Percentiles rank a stretch among this genome's conserved stretches.
These are phyloP conservation scores for Ustilago nuda DNA, from an alignment of 1,284 basidiomycete species.

Conservation along the genomic window DNA sequence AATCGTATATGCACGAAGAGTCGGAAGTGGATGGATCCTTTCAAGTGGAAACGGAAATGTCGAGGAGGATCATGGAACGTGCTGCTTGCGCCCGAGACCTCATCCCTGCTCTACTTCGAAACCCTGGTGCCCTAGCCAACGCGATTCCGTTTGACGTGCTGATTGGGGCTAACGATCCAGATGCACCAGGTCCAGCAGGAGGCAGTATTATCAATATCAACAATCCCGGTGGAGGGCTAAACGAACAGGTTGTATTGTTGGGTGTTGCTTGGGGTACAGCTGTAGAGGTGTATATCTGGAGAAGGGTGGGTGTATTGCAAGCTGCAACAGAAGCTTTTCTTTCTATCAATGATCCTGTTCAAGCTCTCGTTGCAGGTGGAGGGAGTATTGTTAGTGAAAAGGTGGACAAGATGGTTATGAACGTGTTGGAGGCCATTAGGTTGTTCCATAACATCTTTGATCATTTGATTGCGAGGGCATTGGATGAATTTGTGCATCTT, in stretches of 20 bases:
- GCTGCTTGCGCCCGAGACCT: constrained; percentile 47
- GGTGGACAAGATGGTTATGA: constrained; percentile 53
- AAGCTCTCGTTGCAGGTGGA: constrained; percentile 32
- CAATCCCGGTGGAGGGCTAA: constrained; percentile 45
- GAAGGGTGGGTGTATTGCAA: constrained; percentile 39
- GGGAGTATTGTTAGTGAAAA: constrained; percentile 33
- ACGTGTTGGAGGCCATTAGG: constrained; percentile 42
- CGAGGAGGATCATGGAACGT: constrained; percentile 48
- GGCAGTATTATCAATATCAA: constrained; percentile 45
- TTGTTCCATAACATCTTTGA: constrained; percentile 54
- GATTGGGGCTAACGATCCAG: constrained; percentile 37
- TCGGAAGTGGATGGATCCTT: constrained; percentile 34
- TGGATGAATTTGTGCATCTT: constrained; percentile 45
- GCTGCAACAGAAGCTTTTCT: constrained; percentile 26
- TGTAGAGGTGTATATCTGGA: constrained; percentile 55
- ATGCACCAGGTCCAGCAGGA: constrained; percentile 12
- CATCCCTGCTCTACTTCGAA: constrained; percentile 44
- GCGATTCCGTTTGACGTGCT: constrained; percentile 48
- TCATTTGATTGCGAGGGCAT: constrained; percentile 32
- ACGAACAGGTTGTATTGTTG: constrained; percentile 48
- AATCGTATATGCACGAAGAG: constrained; percentile 48
- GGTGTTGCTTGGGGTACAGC: constrained; percentile 55
- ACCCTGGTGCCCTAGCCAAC: constrained; percentile 45
- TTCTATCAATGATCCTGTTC: constrained; percentile 18
- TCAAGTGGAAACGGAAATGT: constrained; percentile 51